phyloP scores from a whole-genome alignment of 768 basidiomycete genomes.

The Dendrothele bispora region DNA sequence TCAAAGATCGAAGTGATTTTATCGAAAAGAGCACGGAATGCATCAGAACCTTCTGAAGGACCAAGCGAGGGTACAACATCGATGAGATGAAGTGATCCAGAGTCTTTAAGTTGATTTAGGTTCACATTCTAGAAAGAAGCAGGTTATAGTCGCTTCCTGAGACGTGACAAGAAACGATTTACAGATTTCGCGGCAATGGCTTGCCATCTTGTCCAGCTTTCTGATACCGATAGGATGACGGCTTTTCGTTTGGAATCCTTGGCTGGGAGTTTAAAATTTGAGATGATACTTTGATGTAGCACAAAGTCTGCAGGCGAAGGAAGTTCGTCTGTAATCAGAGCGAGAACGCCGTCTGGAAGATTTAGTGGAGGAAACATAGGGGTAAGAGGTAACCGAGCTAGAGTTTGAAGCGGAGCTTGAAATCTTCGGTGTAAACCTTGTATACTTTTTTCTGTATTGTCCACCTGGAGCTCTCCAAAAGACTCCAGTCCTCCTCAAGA shows the following conservation, averaged over 20 bases:
- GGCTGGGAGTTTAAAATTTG: no score
- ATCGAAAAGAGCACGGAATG: slow-evolving; percentile 36
- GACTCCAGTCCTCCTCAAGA: slow-evolving; percentile 40
- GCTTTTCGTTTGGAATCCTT: slow-evolving; percentile 42
- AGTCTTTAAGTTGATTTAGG: slow-evolving; percentile 20
- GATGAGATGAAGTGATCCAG: slow-evolving; percentile 27
- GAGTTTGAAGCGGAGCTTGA: no score
- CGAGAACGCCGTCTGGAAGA: slow-evolving; percentile 47
- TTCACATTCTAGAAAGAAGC: slow-evolving; percentile 27
- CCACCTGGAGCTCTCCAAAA: no score
- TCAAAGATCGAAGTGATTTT: slow-evolving; percentile 28
- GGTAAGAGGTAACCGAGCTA: not conserved
- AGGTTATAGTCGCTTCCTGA: not conserved
- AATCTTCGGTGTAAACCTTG: no score
- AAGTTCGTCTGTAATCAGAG: slow-evolving; percentile 72
- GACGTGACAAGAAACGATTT: slow-evolving; percentile 21
- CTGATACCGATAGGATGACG: slow-evolving; percentile 59
- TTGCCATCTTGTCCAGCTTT: slow-evolving; percentile 60
- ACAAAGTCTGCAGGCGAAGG: slow-evolving; percentile 73
- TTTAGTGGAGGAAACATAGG: slow-evolving; percentile 54
- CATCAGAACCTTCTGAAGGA: slow-evolving; percentile 24
- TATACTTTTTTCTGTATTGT: no score
- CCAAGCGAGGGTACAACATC: slow-evolving; percentile 10
- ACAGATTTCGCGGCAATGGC: slow-evolving; percentile 65
- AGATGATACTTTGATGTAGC: slow-evolving; percentile 52